Base-by-base conservation (phyloP, 306 rosid species). In the Prunus salicina region DNA sequence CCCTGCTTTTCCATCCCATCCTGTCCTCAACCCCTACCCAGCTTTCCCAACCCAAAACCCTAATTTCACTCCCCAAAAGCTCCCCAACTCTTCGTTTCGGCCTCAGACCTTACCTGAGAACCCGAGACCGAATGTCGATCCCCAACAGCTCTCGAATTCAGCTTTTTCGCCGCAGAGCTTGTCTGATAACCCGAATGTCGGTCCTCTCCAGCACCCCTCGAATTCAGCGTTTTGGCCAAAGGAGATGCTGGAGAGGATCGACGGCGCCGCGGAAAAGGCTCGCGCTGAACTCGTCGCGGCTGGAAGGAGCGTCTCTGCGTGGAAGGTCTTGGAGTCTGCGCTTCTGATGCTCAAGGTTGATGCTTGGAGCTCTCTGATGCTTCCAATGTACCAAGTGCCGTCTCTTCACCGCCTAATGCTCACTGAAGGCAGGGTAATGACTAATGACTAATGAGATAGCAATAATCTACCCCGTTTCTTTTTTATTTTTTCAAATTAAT, bases 361-460 rank as follows among this genome's bases (percentile, higher is more conserved):
- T 83, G 84, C 89, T 0, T 92, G 93, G 97, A 66, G 71, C 75
- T 79, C 90, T 46, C 27, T 92, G 43, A 95, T 91, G 62, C 74
- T 89, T 30, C 84, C 80, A 51, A 90, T 94, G 91, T 95, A 90
- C 81, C 88, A 87, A 65, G 88, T 94, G 66, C 91, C 96, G 9
- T 82, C 89, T 49, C 96, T 94, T 74, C 63, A 82, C 28, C 88
- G 86, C 60, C 86, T 94, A n/a, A 82, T 90, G 72, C 53, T 73
- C 55, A 78, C 68, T 49, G 97, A 94, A 82, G 95, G 89, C 52
- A 91, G 92, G 97, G 98, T 94, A 85, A 73, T 25, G 47, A 8
- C 32, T 25, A 24, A 30, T 28, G 6, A 50, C 1, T 25, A n/a
- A 10, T 67, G 19, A 6, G 14, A 47, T 47, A 10, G 51, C 12